Conservation (phyloP, 306 rosid species). For the Sesbania bispinosa region DNA sequence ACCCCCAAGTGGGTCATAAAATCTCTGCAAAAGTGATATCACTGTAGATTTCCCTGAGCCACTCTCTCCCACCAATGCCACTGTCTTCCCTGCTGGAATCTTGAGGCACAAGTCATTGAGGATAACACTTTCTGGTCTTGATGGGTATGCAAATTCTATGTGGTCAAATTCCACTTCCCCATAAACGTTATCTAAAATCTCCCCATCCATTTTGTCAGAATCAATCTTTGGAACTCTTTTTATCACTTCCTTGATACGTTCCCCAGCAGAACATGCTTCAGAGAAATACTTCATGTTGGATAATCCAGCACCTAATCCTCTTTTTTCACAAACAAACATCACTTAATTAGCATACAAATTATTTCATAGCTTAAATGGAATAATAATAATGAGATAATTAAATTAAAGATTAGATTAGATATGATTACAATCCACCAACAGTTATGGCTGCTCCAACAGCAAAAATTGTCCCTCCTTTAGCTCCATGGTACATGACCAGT, state of each 20-base stretch:
- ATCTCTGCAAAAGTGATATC: slow-evolving; percentile 71
- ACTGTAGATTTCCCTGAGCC: slow-evolving; percentile 93
- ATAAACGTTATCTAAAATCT: slow-evolving; percentile 37
- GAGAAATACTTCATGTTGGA: slow-evolving; percentile 81
- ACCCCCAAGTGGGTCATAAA: slow-evolving; percentile 78
- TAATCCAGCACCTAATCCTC: slow-evolving; percentile 73
- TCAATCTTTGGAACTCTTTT: slow-evolving; percentile 79
- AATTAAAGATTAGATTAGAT: background rate
- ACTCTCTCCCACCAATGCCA: slow-evolving; percentile 82
- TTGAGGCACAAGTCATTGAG: slow-evolving; percentile 50
- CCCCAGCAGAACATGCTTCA: slow-evolving; percentile 71
- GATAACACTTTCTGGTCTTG: slow-evolving; percentile 71
- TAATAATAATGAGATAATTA: too few species aligned
- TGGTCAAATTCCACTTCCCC: slow-evolving; percentile 70
- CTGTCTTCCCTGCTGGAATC: slow-evolving; percentile 71
- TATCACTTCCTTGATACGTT: slow-evolving; percentile 70
- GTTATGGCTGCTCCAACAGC: slow-evolving; percentile 75
- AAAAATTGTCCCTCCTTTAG: slow-evolving; percentile 81
- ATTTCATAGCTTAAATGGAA: too few species aligned
- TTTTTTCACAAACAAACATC: slow-evolving; percentile 24
- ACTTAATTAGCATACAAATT: background rate
- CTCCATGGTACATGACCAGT: slow-evolving; percentile 89
- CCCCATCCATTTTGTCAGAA: slow-evolving; percentile 66
- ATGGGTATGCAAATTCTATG: slow-evolving; percentile 71
- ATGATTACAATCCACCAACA: slow-evolving; percentile 79